Percentiles rank a stretch among this genome's conserved stretches.
Evolutionary conservation across 805 yeast genomes (phyloP).

Genomic region (baker's yeast (Saccharomyces cerevisiae)): DNA sequence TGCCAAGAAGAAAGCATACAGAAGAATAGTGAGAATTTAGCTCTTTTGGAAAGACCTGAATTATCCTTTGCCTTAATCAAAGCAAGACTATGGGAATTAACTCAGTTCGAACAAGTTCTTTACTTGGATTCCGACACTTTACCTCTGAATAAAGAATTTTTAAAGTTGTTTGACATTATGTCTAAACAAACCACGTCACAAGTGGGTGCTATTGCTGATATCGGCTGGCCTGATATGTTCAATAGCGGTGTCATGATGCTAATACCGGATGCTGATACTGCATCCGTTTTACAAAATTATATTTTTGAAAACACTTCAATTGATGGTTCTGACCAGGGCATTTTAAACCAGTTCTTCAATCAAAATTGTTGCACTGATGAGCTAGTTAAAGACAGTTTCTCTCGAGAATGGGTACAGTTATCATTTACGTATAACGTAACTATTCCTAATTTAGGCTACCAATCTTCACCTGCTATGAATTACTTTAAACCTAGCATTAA

Average conservation of each 20-base stretch:
- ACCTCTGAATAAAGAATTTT: conserved; percentile 31
- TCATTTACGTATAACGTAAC: conserved; percentile 86
- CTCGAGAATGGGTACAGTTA: conserved; percentile 50
- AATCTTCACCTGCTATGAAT: conserved; percentile 61
- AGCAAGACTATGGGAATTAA: conserved; percentile 41
- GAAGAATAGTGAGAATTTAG: conserved; percentile 23
- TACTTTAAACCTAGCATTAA: conserved; percentile 40
- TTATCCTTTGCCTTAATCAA: conserved; percentile 44
- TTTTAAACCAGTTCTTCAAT: conserved; percentile 65
- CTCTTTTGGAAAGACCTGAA: conserved; percentile 42
- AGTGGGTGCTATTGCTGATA: conserved; percentile 59
- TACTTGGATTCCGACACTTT: conserved; percentile 62
- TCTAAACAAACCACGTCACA: conserved; percentile 19
- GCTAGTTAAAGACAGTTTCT: not conserved
- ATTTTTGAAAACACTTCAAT: conserved; percentile 35
- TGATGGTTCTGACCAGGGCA: conserved; percentile 92
- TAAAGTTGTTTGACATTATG: conserved; percentile 17
- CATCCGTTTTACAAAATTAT: conserved; percentile 33
- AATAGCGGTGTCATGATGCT: conserved; percentile 69
- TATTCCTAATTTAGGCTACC: conserved; percentile 51
- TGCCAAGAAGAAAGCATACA: conserved; percentile 12
- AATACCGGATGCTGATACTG: conserved; percentile 42
- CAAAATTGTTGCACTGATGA: conserved; percentile 13
- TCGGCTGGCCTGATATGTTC: conserved; percentile 90
- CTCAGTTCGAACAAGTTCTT: conserved; percentile 38